Conservation (phyloP, 2,329 filamentous ascomycete species). For the Microsporum audouinii region DNA sequence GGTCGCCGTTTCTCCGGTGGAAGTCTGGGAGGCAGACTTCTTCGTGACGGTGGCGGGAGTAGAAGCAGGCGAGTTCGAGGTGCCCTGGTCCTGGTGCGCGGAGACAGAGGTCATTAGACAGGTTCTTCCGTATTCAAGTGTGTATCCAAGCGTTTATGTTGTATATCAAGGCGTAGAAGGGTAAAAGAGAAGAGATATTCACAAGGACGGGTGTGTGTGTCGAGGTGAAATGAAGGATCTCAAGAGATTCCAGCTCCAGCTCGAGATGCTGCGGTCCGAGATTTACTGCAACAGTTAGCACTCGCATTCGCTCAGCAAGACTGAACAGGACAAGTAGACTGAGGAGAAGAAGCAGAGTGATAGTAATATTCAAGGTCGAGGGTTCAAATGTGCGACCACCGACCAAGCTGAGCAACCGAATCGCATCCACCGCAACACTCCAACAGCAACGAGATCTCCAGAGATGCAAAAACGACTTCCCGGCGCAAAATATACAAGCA, state of each 20-base stretch:
- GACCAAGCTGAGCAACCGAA: not conserved
- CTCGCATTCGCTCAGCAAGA: no score
- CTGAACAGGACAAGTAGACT: no score
- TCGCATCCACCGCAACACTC: not conserved
- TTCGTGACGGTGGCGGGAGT: slow-evolving; percentile 40
- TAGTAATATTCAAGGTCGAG: not conserved
- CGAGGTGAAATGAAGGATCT: slow-evolving; percentile 4
- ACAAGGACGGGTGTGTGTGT: slow-evolving; percentile 3
- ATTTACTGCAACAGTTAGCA: not conserved
- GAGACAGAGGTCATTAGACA: slow-evolving; percentile 52
- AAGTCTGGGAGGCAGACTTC: slow-evolving; percentile 31
- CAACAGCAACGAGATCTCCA: not conserved
- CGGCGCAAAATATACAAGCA: not conserved
- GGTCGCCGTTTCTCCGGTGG: slow-evolving; percentile 40
- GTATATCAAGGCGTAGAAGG: slow-evolving; percentile 7
- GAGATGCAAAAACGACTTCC: not conserved
- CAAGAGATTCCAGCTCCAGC: slow-evolving; percentile 14
- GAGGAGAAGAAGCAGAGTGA: not conserved
- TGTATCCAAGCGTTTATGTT: no score
- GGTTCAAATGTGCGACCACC: not conserved
- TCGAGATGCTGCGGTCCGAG: slow-evolving; percentile 8
- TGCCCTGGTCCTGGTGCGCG: slow-evolving; percentile 37
- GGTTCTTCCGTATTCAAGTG: slow-evolving; percentile 14
- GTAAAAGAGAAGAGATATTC: slow-evolving; percentile 4
- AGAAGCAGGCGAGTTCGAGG: slow-evolving; percentile 40